These are phyloP conservation scores for Metschnikowia arizonensis DNA, from an alignment of 805 yeast species.

Conservation along the genomic window DNA sequence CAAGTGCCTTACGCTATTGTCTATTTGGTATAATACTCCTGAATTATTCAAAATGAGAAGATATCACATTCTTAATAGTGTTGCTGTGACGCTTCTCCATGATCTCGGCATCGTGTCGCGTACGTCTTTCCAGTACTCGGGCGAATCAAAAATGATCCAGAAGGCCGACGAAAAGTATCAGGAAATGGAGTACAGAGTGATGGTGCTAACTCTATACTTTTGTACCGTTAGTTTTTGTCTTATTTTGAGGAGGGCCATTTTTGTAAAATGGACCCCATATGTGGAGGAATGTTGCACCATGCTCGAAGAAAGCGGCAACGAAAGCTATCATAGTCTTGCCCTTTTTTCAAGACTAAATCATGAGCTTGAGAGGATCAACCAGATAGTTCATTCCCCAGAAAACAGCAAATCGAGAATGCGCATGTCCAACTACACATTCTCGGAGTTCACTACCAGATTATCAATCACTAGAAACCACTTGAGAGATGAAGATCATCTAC, in stretches of 20 bases:
- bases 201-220: constrained; percentile 58
- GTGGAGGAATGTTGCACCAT: constrained; percentile 55
- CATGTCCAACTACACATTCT: constrained; percentile 37
- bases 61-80: constrained; percentile 61
- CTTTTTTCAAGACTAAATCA: constrained; percentile 56
- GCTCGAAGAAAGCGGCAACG: constrained; percentile 38
- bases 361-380: constrained; percentile 58
- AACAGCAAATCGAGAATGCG: constrained; percentile 18
- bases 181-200: constrained; percentile 44
- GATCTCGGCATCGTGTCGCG: constrained; percentile 71
- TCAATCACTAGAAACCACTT: constrained; percentile 37
- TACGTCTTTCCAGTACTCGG: constrained; percentile 25
- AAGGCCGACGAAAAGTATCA: constrained; percentile 16
- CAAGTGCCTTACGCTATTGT: constrained; percentile 55
- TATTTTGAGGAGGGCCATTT: constrained; percentile 59
- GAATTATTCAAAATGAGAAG: constrained; percentile 78
- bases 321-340: constrained; percentile 44
- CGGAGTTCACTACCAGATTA: constrained; percentile 49
- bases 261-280: constrained; percentile 60
- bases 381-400: constrained; percentile 41
- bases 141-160: constrained; percentile 8
- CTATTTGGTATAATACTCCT: constrained; percentile 80
- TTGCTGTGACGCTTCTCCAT: constrained; percentile 64
- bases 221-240: constrained; percentile 60
- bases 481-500: constrained; percentile 34